Percentiles rank a stretch among this genome's conserved stretches.
These are phyloP conservation scores for Lasiodiplodia sp. DNA, from an alignment of 2,329 filamentous ascomycete genomes.

Conservation along the genomic window DNA sequence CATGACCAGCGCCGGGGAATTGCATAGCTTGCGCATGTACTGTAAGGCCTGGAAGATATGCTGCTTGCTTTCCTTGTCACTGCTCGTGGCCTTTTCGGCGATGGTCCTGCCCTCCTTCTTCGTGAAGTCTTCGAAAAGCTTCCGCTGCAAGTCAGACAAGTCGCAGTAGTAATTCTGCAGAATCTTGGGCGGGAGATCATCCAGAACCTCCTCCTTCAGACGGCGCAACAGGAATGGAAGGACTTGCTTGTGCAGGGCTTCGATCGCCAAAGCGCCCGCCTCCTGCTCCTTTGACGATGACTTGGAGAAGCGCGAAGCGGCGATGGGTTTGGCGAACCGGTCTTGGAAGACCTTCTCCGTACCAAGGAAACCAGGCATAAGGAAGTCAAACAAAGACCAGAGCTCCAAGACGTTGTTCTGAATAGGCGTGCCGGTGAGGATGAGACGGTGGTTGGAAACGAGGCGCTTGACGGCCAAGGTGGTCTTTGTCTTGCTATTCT, in stretches of 20 bases:
- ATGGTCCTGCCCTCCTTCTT: slow-evolving; percentile 92
- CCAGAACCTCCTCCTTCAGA: slow-evolving; percentile 95
- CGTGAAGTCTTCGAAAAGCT: slow-evolving; percentile 94
- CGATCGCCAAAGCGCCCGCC: slow-evolving; percentile 92
- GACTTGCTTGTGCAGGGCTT: slow-evolving; percentile 98
- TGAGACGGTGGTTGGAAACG: slow-evolving; percentile 90
- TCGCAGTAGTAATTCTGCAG: slow-evolving; percentile 99
- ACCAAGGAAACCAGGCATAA: slow-evolving; percentile 98
- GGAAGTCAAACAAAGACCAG: slow-evolving; percentile 97
- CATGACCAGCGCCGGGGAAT: slow-evolving; percentile 94
- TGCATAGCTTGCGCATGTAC: slow-evolving; percentile 99
- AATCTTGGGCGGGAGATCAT: slow-evolving; percentile 97
- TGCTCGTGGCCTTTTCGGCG: slow-evolving; percentile 77
- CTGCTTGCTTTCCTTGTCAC: slow-evolving; percentile 90
- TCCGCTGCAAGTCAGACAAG: slow-evolving; percentile 91
- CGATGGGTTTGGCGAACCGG: slow-evolving; percentile 92
- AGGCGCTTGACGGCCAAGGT: slow-evolving; percentile 91
- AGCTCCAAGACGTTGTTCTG: slow-evolving; percentile 97
- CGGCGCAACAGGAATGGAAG: slow-evolving; percentile 94
- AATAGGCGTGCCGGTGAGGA: slow-evolving; percentile 95
- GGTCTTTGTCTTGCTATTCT: slow-evolving; percentile 97
- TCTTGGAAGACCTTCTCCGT: slow-evolving; percentile 97
- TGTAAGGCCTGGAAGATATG: slow-evolving; percentile 99
- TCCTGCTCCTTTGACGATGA: slow-evolving; percentile 99
- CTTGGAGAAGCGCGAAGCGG: slow-evolving; percentile 92